These are phyloP conservation scores for Hortiboletus rubellus DNA, from an alignment of 1,284 basidiomycete genomes.

Conservation along the genomic window DNA sequence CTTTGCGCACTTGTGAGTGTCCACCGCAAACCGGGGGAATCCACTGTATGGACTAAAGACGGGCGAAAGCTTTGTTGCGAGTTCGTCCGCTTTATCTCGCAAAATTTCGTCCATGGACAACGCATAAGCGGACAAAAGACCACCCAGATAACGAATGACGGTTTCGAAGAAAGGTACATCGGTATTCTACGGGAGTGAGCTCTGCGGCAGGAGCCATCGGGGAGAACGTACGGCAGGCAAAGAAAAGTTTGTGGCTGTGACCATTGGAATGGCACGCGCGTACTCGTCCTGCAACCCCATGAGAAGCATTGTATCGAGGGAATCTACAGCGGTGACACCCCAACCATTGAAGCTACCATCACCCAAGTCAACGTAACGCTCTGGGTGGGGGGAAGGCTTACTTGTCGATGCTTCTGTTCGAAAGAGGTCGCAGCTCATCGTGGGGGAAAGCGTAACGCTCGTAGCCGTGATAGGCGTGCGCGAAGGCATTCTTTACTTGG, in stretches of 20 bases:
- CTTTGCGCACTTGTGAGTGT: conserved; percentile 46
- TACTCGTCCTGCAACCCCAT: conserved; percentile 86
- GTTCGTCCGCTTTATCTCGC: conserved; percentile 51
- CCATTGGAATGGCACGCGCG: conserved; percentile 66
- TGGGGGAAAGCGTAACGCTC: conserved; percentile 54
- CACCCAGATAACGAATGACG: conserved; percentile 84
- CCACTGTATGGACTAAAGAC: conserved; percentile 51
- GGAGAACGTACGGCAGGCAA: conserved; percentile 35
- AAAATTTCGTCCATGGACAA: conserved; percentile 52
- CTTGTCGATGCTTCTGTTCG: conserved; percentile 51
- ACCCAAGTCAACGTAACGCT: neutral
- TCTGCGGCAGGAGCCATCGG: neutral
- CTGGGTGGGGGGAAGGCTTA: conserved; percentile 32
- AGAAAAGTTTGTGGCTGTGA: conserved; percentile 67
- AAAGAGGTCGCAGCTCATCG: conserved; percentile 62
- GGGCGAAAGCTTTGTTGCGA: conserved; percentile 51
- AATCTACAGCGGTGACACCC: conserved; percentile 83
- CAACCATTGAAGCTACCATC: conserved; percentile 72
- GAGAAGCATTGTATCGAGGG: conserved; percentile 86
- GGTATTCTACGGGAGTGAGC: conserved; percentile 29
- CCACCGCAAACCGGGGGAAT: conserved; percentile 49
- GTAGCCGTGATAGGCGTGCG: conserved; percentile 66
- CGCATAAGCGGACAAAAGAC: conserved; percentile 80
- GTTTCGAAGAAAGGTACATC: conserved; percentile 79
- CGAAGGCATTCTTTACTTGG: conserved; percentile 58